A percentile compares a stretch with the other conserved stretches of the same genome.
These are phyloP conservation scores for Pyrenopolyporus hunteri DNA, from an alignment of 495 filamentous ascomycete species.

Conservation along the genomic window DNA sequence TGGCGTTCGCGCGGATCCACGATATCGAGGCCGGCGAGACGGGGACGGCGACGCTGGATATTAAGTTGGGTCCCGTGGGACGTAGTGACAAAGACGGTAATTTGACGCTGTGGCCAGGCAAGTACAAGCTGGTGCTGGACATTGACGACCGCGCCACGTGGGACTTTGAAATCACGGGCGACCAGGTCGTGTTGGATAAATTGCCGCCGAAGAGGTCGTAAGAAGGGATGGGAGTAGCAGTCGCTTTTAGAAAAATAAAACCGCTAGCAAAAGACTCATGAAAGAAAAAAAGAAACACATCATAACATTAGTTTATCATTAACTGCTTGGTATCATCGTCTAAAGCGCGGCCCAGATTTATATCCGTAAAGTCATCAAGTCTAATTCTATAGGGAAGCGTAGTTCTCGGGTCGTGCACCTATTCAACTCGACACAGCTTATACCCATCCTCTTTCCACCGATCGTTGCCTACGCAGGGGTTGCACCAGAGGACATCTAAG, in stretches of 20 bases:
- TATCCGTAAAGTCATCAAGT: neutral
- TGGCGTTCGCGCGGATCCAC: slow-evolving; percentile 60
- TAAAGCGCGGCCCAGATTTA: neutral
- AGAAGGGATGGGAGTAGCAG: neutral
- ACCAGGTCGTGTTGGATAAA: slow-evolving; percentile 47
- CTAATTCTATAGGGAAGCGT: no score
- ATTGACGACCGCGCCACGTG: slow-evolving; percentile 41
- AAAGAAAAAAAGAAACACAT: neutral
- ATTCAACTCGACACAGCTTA: slow-evolving; percentile 40
- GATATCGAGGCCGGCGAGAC: slow-evolving; percentile 50
- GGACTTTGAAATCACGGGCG: slow-evolving; percentile 53
- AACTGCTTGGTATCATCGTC: neutral
- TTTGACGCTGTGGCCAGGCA: slow-evolving; percentile 63
- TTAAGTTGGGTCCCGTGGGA: slow-evolving; percentile 60
- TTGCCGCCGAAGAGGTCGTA: slow-evolving; percentile 44
- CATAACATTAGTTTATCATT: neutral
- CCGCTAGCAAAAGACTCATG: neutral
- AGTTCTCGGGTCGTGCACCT: no score
- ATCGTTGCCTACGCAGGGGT: slow-evolving; percentile 66
- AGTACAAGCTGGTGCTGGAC: slow-evolving; percentile 64
- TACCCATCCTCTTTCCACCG: slow-evolving; percentile 55
- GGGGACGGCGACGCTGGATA: slow-evolving; percentile 49
- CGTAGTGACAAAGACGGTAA: slow-evolving; percentile 60
- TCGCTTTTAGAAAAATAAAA: no score
- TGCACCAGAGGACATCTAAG: slow-evolving; percentile 62